Evolutionary conservation across 1,284 basidiomycete species (phyloP).

Genomic region (Amylostereum chailletii): DNA sequence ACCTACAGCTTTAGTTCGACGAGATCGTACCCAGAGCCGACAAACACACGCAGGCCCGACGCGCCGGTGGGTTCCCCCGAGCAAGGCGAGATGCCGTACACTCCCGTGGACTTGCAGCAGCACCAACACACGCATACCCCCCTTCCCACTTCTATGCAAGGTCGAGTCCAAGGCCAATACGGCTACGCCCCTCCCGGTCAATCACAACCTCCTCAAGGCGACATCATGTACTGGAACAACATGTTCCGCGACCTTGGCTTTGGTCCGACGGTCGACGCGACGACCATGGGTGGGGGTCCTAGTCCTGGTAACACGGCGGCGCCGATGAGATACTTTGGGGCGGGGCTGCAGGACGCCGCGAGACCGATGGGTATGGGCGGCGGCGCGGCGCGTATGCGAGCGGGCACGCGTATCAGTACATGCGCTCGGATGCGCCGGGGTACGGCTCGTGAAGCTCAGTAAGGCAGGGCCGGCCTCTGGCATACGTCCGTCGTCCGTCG

Average conservation of each 20-base stretch:
- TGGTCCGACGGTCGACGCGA: constrained; percentile 12
- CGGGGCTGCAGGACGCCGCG: constrained; percentile 1
- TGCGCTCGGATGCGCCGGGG: constrained; percentile 8
- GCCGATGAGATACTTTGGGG: too few relatives aligned
- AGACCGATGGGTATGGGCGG: not conserved
- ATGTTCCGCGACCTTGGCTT: constrained; percentile 65
- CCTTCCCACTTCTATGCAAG: not conserved
- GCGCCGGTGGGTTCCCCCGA: too few relatives aligned
- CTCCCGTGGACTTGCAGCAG: not conserved
- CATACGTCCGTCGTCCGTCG: too few relatives aligned
- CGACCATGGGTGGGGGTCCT: too few relatives aligned
- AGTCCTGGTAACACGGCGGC: too few relatives aligned
- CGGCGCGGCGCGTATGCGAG: not conserved
- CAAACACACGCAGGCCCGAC: too few relatives aligned
- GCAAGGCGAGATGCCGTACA: too few relatives aligned
- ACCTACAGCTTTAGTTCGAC: constrained; percentile 1
- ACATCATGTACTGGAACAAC: constrained; percentile 58
- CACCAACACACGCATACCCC: constrained; percentile 1
- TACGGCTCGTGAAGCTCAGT: not conserved
- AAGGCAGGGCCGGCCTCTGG: too few relatives aligned
- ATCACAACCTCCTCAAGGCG: constrained; percentile 22
- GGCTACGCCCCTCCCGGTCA: not conserved
- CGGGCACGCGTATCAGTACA: constrained; percentile 8
- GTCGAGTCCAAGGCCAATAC: constrained; percentile 4
- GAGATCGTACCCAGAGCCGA: too few relatives aligned